A percentile compares a stretch with the other conserved stretches of the same genome.
These are phyloP conservation scores for Polytolypa hystricis DNA, from an alignment of 2,329 filamentous ascomycete genomes.

Conservation along the genomic window DNA sequence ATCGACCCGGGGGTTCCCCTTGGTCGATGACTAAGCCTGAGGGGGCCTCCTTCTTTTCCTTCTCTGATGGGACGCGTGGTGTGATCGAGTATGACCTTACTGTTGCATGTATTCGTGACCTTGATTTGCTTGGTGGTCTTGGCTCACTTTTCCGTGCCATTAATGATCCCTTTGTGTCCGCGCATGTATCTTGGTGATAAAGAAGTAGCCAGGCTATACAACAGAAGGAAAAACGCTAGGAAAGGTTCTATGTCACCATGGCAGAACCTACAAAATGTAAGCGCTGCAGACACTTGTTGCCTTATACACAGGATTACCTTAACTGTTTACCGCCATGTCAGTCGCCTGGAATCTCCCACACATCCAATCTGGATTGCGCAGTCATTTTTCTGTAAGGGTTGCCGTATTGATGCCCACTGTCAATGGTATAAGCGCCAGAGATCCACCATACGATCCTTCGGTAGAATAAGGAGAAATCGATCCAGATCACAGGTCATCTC, in stretches of 20 bases:
- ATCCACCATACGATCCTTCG: too few species aligned
- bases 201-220: not conserved
- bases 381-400: too few species aligned
- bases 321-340: not conserved
- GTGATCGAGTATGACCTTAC: not conserved
- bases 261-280: too few species aligned
- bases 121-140: not conserved
- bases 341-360: not conserved
- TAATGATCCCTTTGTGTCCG: not conserved
- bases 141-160: not conserved
- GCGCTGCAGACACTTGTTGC: not conserved
- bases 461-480: too few species aligned
- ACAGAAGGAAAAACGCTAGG: not conserved
- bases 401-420: too few species aligned
- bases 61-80: not conserved
- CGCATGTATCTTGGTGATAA: not conserved
- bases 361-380: not conserved
- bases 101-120: not conserved
- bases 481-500: too few species aligned
- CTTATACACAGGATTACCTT: not conserved
- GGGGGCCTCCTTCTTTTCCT: not conserved
- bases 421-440: too few species aligned
- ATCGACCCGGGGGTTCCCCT: not conserved
- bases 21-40: not conserved
- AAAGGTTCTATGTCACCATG: too few species aligned